Conservation (phyloP, 2,329 filamentous ascomycete genomes). For the Harringtonia lauricola region DNA sequence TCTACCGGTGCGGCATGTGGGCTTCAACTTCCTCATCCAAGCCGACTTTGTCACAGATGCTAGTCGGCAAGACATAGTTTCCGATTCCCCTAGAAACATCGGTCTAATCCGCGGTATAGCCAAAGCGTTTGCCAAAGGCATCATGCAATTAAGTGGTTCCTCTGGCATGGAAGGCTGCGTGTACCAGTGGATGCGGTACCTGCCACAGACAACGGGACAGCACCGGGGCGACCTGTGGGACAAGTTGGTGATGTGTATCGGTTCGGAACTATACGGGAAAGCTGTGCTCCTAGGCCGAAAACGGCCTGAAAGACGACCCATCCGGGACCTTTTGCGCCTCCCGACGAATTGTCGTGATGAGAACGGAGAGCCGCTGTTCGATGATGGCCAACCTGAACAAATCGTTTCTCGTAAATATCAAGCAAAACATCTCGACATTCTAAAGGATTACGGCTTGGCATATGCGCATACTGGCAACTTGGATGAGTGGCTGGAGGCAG, state of each 20-base stretch:
- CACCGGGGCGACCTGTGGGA: conserved; percentile 18
- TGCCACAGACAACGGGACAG: conserved; percentile 20
- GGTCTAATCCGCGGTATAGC: conserved; percentile 23
- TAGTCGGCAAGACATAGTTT: conserved; percentile 29
- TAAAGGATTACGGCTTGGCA: not conserved
- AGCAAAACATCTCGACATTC: conserved; percentile 4
- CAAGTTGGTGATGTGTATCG: conserved; percentile 14
- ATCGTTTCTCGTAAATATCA: conserved; percentile 9
- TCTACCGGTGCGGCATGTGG: conserved; percentile 28
- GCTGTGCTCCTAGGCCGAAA: conserved; percentile 9
- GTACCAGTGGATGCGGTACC: conserved; percentile 33
- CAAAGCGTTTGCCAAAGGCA: conserved; percentile 25
- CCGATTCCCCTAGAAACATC: conserved; percentile 25
- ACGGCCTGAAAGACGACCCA: not conserved
- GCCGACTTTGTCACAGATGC: conserved; percentile 36
- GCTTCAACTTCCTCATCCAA: conserved; percentile 38
- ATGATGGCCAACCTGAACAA: conserved; percentile 6
- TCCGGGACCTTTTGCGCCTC: conserved; percentile 2
- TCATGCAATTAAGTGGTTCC: conserved; percentile 23
- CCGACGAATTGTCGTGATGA: conserved; percentile 2
- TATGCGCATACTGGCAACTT: not conserved
- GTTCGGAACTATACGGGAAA: conserved; percentile 13
- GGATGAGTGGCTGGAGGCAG: conserved; percentile 1
- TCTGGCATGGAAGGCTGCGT: conserved; percentile 22
- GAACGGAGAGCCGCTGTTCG: conserved; percentile 14